Conservation (phyloP, 129 eudicot species). For the Flaveria sonorensis region DNA sequence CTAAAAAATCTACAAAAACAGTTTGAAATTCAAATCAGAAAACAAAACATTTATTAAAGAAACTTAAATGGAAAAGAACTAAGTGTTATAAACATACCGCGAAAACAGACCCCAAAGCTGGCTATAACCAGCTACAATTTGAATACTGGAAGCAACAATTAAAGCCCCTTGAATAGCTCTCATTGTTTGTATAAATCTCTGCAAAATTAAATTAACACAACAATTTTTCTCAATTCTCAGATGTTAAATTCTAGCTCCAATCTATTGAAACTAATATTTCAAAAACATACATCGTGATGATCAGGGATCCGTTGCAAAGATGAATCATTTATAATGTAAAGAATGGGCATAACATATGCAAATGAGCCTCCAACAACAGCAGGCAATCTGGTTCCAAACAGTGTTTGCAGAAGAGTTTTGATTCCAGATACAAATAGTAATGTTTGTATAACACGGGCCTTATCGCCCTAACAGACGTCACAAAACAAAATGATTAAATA, state of each 20-base stretch:
- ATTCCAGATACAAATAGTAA: constrained; percentile 87
- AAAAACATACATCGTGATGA: constrained; percentile 70
- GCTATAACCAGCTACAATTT: constrained; percentile 90
- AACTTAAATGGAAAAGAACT: background rate
- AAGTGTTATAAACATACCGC: constrained; percentile 44
- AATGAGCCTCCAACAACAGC: constrained; percentile 97
- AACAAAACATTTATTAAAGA: background rate
- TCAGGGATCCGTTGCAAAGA: constrained; percentile 67
- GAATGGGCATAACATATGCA: constrained; percentile 85
- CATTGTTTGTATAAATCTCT: constrained; percentile 98
- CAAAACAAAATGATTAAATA: background rate
- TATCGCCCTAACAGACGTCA: constrained; percentile 68
- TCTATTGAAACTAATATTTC: background rate
- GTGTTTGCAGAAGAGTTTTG: constrained; percentile 91
- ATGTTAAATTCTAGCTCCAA: constrained; percentile 9
- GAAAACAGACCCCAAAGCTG: constrained; percentile 99
- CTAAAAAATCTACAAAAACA: constrained; percentile 70
- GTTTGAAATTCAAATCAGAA: background rate
- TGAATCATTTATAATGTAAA: constrained; percentile 79
- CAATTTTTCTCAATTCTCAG: constrained; percentile 18
- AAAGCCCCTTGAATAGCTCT: constrained; percentile 98
- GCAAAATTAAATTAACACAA: constrained; percentile 29
- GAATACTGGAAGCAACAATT: constrained; percentile 86
- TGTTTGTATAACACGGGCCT: constrained; percentile 91
- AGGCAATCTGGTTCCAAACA: constrained; percentile 93